Conservation (phyloP, 2,329 filamentous ascomycete genomes). For the Aspergillus sp. region DNA sequence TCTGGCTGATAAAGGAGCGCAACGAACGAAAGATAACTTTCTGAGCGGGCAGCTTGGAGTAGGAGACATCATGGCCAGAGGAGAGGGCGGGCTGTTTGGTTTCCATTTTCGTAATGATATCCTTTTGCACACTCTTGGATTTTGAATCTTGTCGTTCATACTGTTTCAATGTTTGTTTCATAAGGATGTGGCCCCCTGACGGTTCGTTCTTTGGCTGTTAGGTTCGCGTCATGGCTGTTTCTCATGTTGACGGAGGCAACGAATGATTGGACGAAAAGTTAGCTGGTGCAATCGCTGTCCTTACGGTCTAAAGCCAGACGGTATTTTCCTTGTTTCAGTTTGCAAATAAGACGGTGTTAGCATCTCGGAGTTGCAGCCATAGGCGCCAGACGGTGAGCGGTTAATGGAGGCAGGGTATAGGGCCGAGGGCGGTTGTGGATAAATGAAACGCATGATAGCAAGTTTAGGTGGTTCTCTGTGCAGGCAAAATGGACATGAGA, state of each 20-base stretch:
- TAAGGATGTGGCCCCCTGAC: background rate
- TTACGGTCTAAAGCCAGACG: slow-evolving; percentile 18
- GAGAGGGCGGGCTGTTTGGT: background rate
- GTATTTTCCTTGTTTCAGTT: slow-evolving; percentile 10
- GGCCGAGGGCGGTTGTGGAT: no score
- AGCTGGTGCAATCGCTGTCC: slow-evolving; percentile 6
- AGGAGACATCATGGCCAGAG: slow-evolving; percentile 7
- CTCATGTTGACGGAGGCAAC: background rate
- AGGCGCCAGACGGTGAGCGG: slow-evolving; percentile 20
- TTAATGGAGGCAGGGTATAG: background rate
- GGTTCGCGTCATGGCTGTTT: background rate
- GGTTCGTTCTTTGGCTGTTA: background rate
- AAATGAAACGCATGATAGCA: no score
- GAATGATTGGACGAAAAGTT: slow-evolving; percentile 16
- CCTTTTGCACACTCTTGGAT: background rate
- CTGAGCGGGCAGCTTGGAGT: slow-evolving; percentile 3
- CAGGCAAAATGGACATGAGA: no score
- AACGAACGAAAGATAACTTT: slow-evolving; percentile 27
- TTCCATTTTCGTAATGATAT: background rate
- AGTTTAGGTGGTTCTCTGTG: no score
- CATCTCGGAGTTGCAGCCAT: slow-evolving; percentile 19
- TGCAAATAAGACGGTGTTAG: slow-evolving; percentile 5
- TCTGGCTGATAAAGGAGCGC: slow-evolving; percentile 52
- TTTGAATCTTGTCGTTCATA: background rate
- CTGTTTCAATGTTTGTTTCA: background rate